Evolutionary conservation across 2,329 filamentous ascomycete species (phyloP).

Genomic region (Magnaporthales sp.): DNA sequence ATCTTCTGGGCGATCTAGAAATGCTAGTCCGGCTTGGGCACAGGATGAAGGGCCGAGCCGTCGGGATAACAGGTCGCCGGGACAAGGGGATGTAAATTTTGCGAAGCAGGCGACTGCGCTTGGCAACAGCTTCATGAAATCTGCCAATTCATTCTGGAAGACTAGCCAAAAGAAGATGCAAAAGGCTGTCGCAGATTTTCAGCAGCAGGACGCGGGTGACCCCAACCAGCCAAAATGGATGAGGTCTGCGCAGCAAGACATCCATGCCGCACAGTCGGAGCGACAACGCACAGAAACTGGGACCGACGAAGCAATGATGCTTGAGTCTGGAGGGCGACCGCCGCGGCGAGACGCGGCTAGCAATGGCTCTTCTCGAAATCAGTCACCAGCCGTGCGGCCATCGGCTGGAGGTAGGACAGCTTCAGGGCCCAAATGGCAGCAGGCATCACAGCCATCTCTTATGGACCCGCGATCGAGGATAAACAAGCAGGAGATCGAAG

Average conservation of each 20-base stretch:
- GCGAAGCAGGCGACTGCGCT: constrained; percentile 75
- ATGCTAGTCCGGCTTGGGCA: constrained; percentile 53
- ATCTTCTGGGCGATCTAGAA: constrained; percentile 22
- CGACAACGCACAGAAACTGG: constrained; percentile 17
- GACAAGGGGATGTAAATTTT: constrained; percentile 59
- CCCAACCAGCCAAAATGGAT: constrained; percentile 90
- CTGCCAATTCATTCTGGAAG: constrained; percentile 92
- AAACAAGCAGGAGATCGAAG: constrained; percentile 65
- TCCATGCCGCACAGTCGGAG: constrained; percentile 15
- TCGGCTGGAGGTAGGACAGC: constrained; percentile 31
- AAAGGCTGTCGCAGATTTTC: constrained; percentile 82
- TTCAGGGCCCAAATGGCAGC: constrained; percentile 52
- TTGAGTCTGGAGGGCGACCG: constrained; percentile 58
- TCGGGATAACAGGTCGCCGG: constrained; percentile 47
- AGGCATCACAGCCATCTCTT: constrained; percentile 30
- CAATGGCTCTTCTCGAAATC: constrained; percentile 30
- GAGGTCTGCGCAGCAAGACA: constrained; percentile 54
- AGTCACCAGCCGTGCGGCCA: constrained; percentile 38
- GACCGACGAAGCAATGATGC: constrained; percentile 70
- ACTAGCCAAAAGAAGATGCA: constrained; percentile 87
- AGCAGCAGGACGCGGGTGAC: constrained; percentile 60
- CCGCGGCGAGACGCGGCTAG: constrained; percentile 17
- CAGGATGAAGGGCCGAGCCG: constrained; percentile 39
- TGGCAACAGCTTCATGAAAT: constrained; percentile 80
- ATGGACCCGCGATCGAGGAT: constrained; percentile 52